phyloP scores from a whole-genome alignment of 305 asterid species.

The Ilex paraguariensis region DNA sequence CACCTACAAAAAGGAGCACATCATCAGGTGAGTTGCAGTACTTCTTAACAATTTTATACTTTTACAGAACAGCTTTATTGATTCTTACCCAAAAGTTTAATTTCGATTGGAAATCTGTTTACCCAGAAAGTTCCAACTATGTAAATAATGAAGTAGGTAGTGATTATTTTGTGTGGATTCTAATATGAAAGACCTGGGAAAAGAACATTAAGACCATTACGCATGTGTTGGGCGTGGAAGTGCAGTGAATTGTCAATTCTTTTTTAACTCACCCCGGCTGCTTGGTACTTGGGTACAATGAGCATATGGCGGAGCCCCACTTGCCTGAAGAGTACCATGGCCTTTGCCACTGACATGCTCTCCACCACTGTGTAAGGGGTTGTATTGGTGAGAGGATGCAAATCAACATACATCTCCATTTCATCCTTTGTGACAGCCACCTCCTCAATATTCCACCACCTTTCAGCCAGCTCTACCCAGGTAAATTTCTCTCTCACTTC shows the following conservation, averaged over 20 bases:
- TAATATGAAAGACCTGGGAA: too few species aligned
- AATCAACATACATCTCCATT: slow-evolving; percentile 83
- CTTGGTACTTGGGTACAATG: slow-evolving; percentile 70
- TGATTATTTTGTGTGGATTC: neutral
- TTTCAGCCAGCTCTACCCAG: slow-evolving; percentile 74
- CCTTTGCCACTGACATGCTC: slow-evolving; percentile 88
- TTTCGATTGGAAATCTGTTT: neutral
- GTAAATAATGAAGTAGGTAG: neutral
- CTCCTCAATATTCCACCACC: slow-evolving; percentile 65
- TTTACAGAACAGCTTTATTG: neutral
- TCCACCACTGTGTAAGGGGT: slow-evolving; percentile 83
- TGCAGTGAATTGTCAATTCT: neutral
- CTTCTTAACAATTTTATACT: neutral
- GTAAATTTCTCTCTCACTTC: slow-evolving; percentile 77
- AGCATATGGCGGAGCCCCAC: slow-evolving; percentile 92
- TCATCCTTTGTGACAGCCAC: slow-evolving; percentile 53
- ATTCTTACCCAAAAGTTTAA: neutral
- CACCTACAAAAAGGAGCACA: slow-evolving; percentile 34
- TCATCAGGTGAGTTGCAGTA: slow-evolving; percentile 5
- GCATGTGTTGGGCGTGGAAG: too few species aligned
- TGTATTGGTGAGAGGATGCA: slow-evolving; percentile 83
- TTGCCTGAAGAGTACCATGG: slow-evolving; percentile 76
- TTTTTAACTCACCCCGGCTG: slow-evolving; percentile 58
- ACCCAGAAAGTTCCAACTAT: slow-evolving; percentile 1
- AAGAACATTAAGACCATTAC: too few species aligned